These are phyloP conservation scores for Liriodendron chinense DNA, from an alignment of 164 flowering plant genomes.

Conservation along the genomic window DNA sequence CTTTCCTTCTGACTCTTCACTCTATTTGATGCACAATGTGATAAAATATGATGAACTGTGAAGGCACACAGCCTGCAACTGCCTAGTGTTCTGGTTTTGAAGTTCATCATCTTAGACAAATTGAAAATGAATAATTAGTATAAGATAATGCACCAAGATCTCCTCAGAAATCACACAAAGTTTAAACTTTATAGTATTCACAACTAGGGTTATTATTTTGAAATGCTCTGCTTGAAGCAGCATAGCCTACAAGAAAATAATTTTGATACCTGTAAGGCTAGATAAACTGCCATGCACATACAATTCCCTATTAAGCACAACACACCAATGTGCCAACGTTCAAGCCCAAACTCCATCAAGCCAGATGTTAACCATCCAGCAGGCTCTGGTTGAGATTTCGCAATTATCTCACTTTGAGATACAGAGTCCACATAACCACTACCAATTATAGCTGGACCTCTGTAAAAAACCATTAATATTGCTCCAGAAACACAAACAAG, in stretches of 20 bases:
- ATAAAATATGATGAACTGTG: neutral
- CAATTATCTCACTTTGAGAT: slow-evolving; percentile 58
- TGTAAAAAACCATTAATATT: slow-evolving; percentile 75
- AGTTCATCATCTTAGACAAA: neutral
- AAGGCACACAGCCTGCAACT: neutral
- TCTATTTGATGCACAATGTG: too few relatives aligned
- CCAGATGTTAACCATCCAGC: slow-evolving; percentile 67
- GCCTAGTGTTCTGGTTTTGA: neutral
- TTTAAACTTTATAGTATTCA: neutral
- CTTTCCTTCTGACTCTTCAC: too few relatives aligned
- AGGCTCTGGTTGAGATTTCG: slow-evolving; percentile 89
- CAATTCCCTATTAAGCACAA: slow-evolving; percentile 91
- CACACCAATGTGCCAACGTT: slow-evolving; percentile 78
- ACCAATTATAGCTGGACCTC: slow-evolving; percentile 81
- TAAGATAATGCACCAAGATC: neutral
- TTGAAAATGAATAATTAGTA: neutral
- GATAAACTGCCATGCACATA: slow-evolving; percentile 89
- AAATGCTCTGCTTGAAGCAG: neutral
- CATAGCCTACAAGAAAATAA: neutral
- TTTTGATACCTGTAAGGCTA: slow-evolving; percentile 74
- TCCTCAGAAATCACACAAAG: neutral
- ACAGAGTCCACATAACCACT: slow-evolving; percentile 32
- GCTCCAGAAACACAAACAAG: slow-evolving; percentile 87
- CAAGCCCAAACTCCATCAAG: slow-evolving; percentile 59
- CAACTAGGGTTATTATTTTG: neutral